phyloP scores from a whole-genome alignment of 192 early-diverging fungal species.

The Coemansia sp. region DNA sequence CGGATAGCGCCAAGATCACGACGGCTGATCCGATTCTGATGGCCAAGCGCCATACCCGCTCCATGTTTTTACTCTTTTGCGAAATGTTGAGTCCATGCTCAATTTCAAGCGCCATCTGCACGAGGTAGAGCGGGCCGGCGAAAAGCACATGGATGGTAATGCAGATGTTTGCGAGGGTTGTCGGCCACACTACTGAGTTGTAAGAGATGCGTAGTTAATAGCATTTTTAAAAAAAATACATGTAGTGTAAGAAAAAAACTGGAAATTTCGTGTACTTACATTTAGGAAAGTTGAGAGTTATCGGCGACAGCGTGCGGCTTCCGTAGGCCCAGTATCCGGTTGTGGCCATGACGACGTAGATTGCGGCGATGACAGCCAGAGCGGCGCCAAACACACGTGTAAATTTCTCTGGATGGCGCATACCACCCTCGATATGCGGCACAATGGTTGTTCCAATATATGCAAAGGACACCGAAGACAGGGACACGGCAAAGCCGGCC shows the following conservation, averaged over 20 bases:
- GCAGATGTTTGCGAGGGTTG: constrained; percentile 62
- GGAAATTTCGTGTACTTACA: too few species aligned
- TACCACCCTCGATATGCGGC: constrained; percentile 69
- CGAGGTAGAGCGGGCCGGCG: constrained; percentile 69
- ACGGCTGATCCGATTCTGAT: constrained; percentile 56
- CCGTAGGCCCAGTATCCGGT: constrained; percentile 74
- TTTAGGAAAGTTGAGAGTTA: constrained; percentile 62
- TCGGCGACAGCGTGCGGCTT: constrained; percentile 56
- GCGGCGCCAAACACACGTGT: constrained; percentile 55
- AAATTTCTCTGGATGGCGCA: constrained; percentile 67
- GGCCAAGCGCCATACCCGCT: constrained; percentile 52
- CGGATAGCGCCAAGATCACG: constrained; percentile 54
- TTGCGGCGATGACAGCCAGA: constrained; percentile 55
- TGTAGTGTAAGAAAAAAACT: too few species aligned
- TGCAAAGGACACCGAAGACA: constrained; percentile 67
- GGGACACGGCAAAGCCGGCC: constrained; percentile 57
- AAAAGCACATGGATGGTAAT: constrained; percentile 74
- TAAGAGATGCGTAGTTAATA: too few species aligned
- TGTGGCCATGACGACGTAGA: constrained; percentile 67
- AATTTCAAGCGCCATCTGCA: constrained; percentile 62
- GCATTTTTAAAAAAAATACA: too few species aligned
- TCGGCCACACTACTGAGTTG: constrained; percentile 40
- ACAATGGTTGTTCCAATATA: constrained; percentile 73
- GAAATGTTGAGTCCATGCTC: constrained; percentile 51
- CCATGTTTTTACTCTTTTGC: constrained; percentile 45